These are phyloP conservation scores for Candida peoriensis DNA, from an alignment of 805 yeast genomes.

Conservation along the genomic window DNA sequence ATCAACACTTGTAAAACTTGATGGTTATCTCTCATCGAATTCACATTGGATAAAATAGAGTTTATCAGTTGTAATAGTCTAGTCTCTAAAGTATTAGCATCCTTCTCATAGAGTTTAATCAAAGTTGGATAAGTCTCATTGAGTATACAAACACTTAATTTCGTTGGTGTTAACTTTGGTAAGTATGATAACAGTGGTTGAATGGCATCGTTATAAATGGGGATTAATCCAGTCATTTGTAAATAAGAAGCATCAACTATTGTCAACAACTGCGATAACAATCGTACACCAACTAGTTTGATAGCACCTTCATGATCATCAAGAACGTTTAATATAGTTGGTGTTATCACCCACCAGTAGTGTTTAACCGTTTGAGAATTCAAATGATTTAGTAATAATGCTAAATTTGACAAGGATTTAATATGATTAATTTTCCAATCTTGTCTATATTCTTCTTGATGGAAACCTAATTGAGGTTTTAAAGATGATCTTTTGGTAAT, in stretches of 20 bases:
- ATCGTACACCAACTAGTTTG: constrained; percentile 18
- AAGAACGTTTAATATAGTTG: constrained; percentile 21
- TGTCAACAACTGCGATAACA: constrained; percentile 13
- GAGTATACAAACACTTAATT: constrained; percentile 12
- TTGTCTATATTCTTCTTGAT: constrained; percentile 9
- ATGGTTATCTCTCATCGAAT: constrained; percentile 16
- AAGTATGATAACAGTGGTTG: constrained; percentile 21
- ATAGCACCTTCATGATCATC: constrained; percentile 26
- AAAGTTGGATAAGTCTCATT: constrained; percentile 14
- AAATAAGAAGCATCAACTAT: constrained; percentile 13
- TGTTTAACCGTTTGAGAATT: constrained; percentile 7
- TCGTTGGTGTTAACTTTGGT: constrained; percentile 21
- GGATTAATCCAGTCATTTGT: constrained; percentile 13
- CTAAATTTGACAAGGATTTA: constrained; percentile 14
- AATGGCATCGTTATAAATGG: constrained; percentile 17
- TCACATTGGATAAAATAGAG: constrained; percentile 15
- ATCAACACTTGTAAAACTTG: constrained; percentile 10
- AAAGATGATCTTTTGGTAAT: constrained; percentile 5
- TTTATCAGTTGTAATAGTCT: constrained; percentile 15
- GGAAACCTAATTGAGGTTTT: constrained; percentile 13
- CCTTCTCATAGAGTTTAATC: constrained; percentile 7
- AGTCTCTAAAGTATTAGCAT: not conserved
- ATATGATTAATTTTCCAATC: constrained; percentile 15
- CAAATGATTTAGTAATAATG: constrained; percentile 4
- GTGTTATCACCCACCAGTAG: constrained; percentile 23